Conservation (phyloP, 2,329 filamentous ascomycete genomes). For the Neonectria neomacrospora region DNA sequence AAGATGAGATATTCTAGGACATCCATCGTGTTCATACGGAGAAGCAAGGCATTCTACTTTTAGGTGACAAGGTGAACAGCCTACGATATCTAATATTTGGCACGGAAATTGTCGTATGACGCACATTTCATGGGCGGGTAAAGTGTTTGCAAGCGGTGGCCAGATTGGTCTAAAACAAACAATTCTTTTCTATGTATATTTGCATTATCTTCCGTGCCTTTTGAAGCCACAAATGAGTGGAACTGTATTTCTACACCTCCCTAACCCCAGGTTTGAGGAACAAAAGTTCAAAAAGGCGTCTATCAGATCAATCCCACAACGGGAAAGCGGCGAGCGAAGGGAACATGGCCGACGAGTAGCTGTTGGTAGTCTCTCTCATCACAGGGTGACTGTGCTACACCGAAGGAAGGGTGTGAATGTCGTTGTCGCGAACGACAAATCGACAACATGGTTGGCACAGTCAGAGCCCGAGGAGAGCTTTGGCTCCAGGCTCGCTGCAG, state of each 20-base stretch:
- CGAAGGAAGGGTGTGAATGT: background rate
- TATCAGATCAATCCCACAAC: constrained; percentile 28
- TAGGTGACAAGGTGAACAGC: background rate
- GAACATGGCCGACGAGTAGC: constrained; percentile 21
- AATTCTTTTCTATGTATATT: constrained; percentile 1
- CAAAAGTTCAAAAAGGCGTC: constrained; percentile 21
- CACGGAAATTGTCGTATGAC: background rate
- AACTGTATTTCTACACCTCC: background rate
- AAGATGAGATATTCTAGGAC: background rate
- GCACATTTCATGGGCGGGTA: background rate
- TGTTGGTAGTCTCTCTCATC: background rate
- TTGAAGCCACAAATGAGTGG: background rate
- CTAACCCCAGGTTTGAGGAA: background rate
- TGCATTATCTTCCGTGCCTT: background rate
- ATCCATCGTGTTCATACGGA: background rate
- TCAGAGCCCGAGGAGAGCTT: constrained; percentile 68
- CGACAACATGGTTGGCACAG: background rate
- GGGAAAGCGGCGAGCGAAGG: constrained; percentile 33
- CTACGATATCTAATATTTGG: background rate
- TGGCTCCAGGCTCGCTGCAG: constrained; percentile 90
- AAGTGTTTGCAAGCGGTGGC: background rate
- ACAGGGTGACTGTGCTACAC: background rate
- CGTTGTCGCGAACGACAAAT: background rate
- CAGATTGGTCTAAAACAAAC: background rate
- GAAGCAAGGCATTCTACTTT: background rate